Percentiles rank a stretch among this genome's conserved stretches.
Evolutionary conservation across 148 eudicot genomes (phyloP).

Genomic region (Pouteria glomerata): DNA sequence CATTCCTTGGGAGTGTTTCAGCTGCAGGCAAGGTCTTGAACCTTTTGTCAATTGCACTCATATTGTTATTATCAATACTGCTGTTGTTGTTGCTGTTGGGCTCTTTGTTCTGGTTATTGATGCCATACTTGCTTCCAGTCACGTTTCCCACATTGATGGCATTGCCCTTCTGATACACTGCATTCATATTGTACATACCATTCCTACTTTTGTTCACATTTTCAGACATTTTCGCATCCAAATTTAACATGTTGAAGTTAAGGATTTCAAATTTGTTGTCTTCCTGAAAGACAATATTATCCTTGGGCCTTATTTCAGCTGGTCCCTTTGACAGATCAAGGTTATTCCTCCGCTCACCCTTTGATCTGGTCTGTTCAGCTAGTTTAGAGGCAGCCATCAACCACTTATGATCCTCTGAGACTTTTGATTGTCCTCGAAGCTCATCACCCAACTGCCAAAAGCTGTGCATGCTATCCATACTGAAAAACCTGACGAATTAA

Average conservation of each 20-base stretch:
- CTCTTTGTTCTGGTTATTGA: constrained; percentile 50
- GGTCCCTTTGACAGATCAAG: constrained; percentile 73
- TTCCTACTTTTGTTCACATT: constrained; percentile 42
- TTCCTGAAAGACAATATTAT: constrained; percentile 63
- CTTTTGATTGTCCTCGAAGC: constrained; percentile 77
- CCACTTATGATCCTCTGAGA: constrained; percentile 92
- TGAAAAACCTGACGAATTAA: constrained; percentile 18
- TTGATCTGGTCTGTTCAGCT: constrained; percentile 89
- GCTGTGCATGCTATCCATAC: constrained; percentile 69
- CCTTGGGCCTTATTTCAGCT: constrained; percentile 57
- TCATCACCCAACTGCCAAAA: constrained; percentile 93
- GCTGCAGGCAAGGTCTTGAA: constrained; percentile 97
- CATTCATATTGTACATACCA: constrained; percentile 55
- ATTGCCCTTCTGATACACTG: constrained; percentile 54
- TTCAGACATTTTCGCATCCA: constrained; percentile 61
- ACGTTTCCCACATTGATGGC: constrained; percentile 45
- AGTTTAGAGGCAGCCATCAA: constrained; percentile 79
- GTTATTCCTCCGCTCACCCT: constrained; percentile 80
- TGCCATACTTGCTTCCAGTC: constrained; percentile 45
- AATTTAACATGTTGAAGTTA: constrained; percentile 72
- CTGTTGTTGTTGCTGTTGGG: constrained; percentile 29
- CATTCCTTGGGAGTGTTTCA: constrained; percentile 89
- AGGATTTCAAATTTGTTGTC: constrained; percentile 81
- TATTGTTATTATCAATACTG: constrained; percentile 34
- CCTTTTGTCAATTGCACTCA: constrained; percentile 59